Evolutionary conservation across 2,329 filamentous ascomycete species (phyloP).

Genomic region (Beauveria sp.): DNA sequence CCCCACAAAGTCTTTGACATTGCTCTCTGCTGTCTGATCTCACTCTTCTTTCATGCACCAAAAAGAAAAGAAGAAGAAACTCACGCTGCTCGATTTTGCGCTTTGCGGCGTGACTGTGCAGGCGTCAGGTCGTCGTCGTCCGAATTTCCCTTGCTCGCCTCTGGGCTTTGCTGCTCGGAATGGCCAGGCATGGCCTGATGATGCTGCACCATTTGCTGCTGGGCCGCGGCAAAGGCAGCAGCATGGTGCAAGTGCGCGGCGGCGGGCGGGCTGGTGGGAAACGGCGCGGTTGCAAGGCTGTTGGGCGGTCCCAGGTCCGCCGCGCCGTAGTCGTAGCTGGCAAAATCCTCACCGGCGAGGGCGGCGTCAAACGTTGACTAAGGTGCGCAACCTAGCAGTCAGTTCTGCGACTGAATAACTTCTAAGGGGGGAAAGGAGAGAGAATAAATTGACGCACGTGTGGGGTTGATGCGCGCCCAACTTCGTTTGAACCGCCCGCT

Average conservation of each 20-base stretch:
- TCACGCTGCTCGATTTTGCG: slow-evolving; percentile 55
- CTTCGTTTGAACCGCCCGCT: too few relatives aligned
- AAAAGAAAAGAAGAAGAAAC: slow-evolving; percentile 22
- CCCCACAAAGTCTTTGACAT: neutral
- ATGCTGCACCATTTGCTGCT: slow-evolving; percentile 13
- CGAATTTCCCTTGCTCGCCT: slow-evolving; percentile 11
- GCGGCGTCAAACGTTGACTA: slow-evolving; percentile 43
- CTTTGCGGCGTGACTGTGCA: slow-evolving; percentile 51
- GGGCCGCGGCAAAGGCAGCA: slow-evolving; percentile 20
- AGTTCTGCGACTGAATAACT: too few relatives aligned
- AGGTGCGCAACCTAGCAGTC: neutral
- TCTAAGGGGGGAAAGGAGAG: too few relatives aligned
- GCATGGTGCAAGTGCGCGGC: slow-evolving; percentile 29
- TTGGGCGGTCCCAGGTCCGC: slow-evolving; percentile 22
- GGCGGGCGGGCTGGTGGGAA: slow-evolving; percentile 41
- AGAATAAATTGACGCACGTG: too few relatives aligned
- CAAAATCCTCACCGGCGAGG: slow-evolving; percentile 39
- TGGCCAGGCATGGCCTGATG: slow-evolving; percentile 14
- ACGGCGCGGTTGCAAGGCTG: slow-evolving; percentile 21
- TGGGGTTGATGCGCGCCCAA: too few relatives aligned
- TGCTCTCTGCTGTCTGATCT: too few relatives aligned
- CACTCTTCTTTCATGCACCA: neutral
- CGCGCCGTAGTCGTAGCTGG: slow-evolving; percentile 35
- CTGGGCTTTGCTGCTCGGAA: slow-evolving; percentile 17
- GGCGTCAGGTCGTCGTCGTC: slow-evolving; percentile 52